Conservation (phyloP, 225 moss, liverwort and hornwort genomes). For the Neckera pumila region DNA sequence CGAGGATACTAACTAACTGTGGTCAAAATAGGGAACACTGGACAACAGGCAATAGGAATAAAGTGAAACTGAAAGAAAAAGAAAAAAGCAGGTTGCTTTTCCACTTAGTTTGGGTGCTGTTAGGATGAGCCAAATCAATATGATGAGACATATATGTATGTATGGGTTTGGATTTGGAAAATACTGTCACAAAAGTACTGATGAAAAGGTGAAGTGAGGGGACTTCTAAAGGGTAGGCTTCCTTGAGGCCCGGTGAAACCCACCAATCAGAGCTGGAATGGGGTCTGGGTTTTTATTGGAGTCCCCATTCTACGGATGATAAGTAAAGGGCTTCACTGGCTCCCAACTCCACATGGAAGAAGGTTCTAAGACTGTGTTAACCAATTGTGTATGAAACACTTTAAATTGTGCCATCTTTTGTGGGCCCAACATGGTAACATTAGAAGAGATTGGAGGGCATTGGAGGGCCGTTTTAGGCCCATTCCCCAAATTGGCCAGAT, state of each 20-base stretch:
- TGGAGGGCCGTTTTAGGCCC: too few species aligned
- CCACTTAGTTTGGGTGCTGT: too few species aligned
- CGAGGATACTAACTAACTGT: not conserved
- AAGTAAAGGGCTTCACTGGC: not conserved
- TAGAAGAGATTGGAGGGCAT: too few species aligned
- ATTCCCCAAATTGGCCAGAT: too few species aligned
- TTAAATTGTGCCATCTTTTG: too few species aligned
- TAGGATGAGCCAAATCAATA: not conserved
- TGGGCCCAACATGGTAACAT: too few species aligned
- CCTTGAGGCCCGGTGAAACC: accelerated
- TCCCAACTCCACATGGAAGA: not conserved
- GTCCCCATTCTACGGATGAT: not conserved
- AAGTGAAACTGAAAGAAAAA: too few species aligned
- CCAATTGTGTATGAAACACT: too few species aligned
- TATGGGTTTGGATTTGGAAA: not conserved
- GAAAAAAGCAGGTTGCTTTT: not conserved
- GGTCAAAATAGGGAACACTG: too few species aligned
- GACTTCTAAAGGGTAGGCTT: not conserved
- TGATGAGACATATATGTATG: not conserved
- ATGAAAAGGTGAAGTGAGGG: not conserved
- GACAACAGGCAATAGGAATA: not conserved
- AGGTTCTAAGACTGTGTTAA: too few species aligned
- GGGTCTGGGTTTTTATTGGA: accelerated
- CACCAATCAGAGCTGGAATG: not conserved
- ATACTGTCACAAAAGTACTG: not conserved